Conservation (phyloP, 208 protist species). For the Trypanosoma melophagium region DNA sequence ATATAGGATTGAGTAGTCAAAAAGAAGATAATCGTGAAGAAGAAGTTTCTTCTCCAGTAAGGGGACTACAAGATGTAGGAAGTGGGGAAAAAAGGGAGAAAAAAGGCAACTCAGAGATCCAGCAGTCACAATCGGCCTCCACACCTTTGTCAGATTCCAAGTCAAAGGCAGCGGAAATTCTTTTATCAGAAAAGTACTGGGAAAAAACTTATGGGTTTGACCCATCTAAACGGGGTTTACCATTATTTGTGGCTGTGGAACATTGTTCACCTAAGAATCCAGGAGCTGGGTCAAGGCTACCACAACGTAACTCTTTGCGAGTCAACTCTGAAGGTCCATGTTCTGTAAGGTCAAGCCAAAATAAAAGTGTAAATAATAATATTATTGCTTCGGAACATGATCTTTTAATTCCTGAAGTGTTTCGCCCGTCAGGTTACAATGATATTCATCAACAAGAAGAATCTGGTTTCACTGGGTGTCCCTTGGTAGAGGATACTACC, state of each 20-base stretch:
- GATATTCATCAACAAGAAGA: neutral
- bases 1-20: no score
- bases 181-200: conserved; percentile 25
- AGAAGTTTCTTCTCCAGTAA: no score
- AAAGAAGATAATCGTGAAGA: no score
- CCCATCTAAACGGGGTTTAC: conserved; percentile 23
- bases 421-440: neutral
- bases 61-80: no score
- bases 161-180: neutral
- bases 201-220: conserved; percentile 24
- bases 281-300: neutral
- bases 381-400: neutral
- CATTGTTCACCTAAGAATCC: conserved; percentile 14
- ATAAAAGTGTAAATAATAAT: neutral
- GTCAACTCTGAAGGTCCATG: neutral
- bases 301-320: neutral
- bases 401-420: neutral
- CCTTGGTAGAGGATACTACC: no score
- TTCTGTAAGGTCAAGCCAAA: neutral
- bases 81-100: neutral
- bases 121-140: neutral
- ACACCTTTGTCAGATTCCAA: neutral
- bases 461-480: no score
- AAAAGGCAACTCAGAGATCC: neutral
- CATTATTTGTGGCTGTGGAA: conserved; percentile 20